A percentile compares a stretch with the other conserved stretches of the same genome.
Evolutionary conservation across 2,329 filamentous ascomycete genomes (phyloP).

Genomic region (Microsporum audouinii): DNA sequence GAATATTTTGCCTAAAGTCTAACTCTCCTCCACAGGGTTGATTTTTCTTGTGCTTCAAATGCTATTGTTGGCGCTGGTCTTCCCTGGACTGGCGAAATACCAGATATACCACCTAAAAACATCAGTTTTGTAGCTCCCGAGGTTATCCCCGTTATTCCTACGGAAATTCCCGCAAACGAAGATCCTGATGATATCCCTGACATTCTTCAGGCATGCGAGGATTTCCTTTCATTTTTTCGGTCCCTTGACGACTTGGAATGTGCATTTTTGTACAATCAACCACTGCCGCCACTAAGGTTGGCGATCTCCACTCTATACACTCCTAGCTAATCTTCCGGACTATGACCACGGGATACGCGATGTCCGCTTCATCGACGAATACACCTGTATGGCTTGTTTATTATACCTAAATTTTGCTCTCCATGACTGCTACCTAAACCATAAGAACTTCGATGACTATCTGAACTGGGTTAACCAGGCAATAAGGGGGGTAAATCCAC

Average conservation of each 20-base stretch:
- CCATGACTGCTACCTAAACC: slow-evolving; percentile 20
- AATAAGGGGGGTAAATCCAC: slow-evolving; percentile 18
- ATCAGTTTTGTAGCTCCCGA: slow-evolving; percentile 19
- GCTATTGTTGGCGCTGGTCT: slow-evolving; percentile 22
- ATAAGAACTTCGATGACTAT: slow-evolving; percentile 20
- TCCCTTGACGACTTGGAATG: slow-evolving; percentile 19
- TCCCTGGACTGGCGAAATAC: slow-evolving; percentile 22
- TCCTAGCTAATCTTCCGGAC: slow-evolving; percentile 22
- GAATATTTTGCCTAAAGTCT: neutral
- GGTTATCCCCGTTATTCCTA: slow-evolving; percentile 13
- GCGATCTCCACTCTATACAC: slow-evolving; percentile 19
- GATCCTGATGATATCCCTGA: slow-evolving; percentile 16
- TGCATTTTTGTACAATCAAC: slow-evolving; percentile 14
- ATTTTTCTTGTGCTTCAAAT: slow-evolving; percentile 23
- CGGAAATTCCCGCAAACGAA: slow-evolving; percentile 10
- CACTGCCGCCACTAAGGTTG: slow-evolving; percentile 3
- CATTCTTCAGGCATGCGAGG: slow-evolving; percentile 21
- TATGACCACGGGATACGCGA: slow-evolving; percentile 25
- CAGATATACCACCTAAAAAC: slow-evolving; percentile 17
- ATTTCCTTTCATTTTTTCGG: slow-evolving; percentile 24
- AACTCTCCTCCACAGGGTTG: slow-evolving; percentile 18
- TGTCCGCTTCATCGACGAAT: slow-evolving; percentile 25
- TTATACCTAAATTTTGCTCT: slow-evolving; percentile 23
- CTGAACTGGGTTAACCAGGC: slow-evolving; percentile 21
- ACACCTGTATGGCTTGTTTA: slow-evolving; percentile 23